A percentile compares a stretch with the other conserved stretches of the same genome.
Evolutionary conservation across 805 yeast genomes (phyloP).

Genomic region (Metschnikowia rubicola): DNA sequence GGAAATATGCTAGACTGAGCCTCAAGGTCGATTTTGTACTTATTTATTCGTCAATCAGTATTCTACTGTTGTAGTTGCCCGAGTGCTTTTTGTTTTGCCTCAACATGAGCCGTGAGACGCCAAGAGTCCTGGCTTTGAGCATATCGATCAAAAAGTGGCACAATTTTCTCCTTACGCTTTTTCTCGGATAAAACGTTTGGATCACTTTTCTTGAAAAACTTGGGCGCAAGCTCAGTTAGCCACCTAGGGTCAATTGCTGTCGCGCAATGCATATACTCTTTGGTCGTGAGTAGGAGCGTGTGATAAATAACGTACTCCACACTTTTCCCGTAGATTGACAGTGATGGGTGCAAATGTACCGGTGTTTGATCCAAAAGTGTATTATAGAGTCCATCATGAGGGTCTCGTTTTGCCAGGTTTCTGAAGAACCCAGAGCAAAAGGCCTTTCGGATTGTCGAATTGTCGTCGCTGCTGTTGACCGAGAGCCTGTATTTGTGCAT

Average conservation of each 20-base stretch:
- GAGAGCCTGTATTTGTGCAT: slow-evolving; percentile 48
- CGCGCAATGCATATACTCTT: slow-evolving; percentile 89
- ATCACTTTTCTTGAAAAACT: slow-evolving; percentile 65
- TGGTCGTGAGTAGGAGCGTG: slow-evolving; percentile 74
- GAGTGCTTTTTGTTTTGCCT: slow-evolving; percentile 25
- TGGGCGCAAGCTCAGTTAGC: slow-evolving; percentile 69
- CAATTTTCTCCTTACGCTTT: slow-evolving; percentile 61
- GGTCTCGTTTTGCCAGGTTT: slow-evolving; percentile 62
- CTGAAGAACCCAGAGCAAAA: slow-evolving; percentile 66
- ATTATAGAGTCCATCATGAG: slow-evolving; percentile 50
- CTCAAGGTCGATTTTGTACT: background rate
- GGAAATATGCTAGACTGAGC: background rate
- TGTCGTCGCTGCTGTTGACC: slow-evolving; percentile 49
- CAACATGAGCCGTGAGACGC: slow-evolving; percentile 57
- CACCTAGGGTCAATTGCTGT: slow-evolving; percentile 80
- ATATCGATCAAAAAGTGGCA: slow-evolving; percentile 63
- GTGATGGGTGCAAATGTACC: slow-evolving; percentile 85
- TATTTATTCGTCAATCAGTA: background rate
- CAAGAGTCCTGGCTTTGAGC: slow-evolving; percentile 65
- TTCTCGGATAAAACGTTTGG: slow-evolving; percentile 45
- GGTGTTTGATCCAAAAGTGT: slow-evolving; percentile 66
- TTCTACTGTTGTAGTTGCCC: slow-evolving; percentile 16
- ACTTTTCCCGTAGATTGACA: slow-evolving; percentile 56
- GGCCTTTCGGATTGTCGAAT: slow-evolving; percentile 57
- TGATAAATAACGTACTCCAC: slow-evolving; percentile 83